Percentiles rank a stretch among this genome's conserved stretches.
Evolutionary conservation across 1,284 basidiomycete genomes (phyloP).

Genomic region (Moesziomyces parantarcticus): DNA sequence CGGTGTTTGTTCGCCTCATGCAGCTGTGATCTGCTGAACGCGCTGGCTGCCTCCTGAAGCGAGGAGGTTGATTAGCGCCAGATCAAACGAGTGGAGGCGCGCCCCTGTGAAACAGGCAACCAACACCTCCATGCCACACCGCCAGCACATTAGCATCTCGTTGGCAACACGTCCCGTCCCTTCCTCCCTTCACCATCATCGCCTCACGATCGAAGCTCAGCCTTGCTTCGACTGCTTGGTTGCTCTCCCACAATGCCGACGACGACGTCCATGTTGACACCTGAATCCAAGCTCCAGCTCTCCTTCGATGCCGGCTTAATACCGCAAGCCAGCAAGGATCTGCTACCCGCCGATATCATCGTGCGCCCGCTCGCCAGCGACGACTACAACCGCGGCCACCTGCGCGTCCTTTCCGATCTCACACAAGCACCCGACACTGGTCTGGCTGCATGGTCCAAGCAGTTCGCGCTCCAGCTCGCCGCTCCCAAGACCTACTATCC

Average conservation of each 20-base stretch:
- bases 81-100: neutral
- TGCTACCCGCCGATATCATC: constrained; percentile 74
- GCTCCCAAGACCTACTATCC: constrained; percentile 75
- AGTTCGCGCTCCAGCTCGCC: constrained; percentile 41
- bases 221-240: neutral
- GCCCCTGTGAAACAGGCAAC: neutral
- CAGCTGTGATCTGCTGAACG: neutral
- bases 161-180: too few relatives aligned
- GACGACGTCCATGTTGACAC: constrained; percentile 71
- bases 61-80: neutral
- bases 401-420: constrained; percentile 82
- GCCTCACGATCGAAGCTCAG: neutral
- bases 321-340: constrained; percentile 73
- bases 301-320: constrained; percentile 79
- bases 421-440: constrained; percentile 82
- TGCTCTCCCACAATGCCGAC: constrained; percentile 40
- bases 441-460: constrained; percentile 71
- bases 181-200: neutral
- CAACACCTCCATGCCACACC: neutral
- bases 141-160: too few relatives aligned
- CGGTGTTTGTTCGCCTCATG: neutral
- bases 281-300: constrained; percentile 78
- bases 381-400: constrained; percentile 86
- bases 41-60: neutral
- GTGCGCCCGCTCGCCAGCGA: constrained; percentile 86